Base-by-base conservation (phyloP, 176 grass and related monocot species). In the Aechmea fasciata region DNA sequence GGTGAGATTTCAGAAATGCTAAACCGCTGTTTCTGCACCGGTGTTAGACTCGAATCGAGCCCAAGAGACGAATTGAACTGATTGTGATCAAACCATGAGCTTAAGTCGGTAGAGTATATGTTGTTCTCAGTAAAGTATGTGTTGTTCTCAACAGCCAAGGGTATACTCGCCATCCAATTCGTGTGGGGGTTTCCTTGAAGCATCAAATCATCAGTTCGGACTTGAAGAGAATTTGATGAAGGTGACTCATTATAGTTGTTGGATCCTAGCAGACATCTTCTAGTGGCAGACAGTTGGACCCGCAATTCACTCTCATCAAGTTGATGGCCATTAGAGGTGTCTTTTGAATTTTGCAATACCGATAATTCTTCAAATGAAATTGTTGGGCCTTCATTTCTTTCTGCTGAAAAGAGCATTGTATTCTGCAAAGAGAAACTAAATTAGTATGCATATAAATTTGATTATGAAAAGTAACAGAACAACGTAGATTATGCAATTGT, bases 1-100 rank as follows among this genome's bases (percentile, higher is more conserved):
- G 90, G 95, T 85, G 84, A 93, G 55, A 99, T 83, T 73, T 99
- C 95, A 25, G 57, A 63, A 28, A 99, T 90, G 65, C 49, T 93
- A 74, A 99, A 99, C 54, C 28, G 55, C 48, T 77, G 84, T 59
- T 76, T 88, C 50, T 84, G 85, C 70, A 64, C 79, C 50, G 81
- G 74, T 11, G 73, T 55, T 67, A 82, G 54, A 75, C 81, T 78
- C 75, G 72, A 72, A 72, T 83, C 81, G 18, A 68, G 48, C 75
- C 26, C 63, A 13, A 85, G 75, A 69, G 71, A 83, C 17, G 66
- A 8, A 75, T 79, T 84, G 72, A 92, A 83, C 28, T 84, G 84
- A 84, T 67, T 49, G 67, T 82, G 63, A 50, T 78, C 90, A 65
- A 92, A 76, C 41, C 69, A 81, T 4, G 75, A 84, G 50, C 77